phyloP scores from a whole-genome alignment of 331 rosid species.

The Saraca asoca region DNA sequence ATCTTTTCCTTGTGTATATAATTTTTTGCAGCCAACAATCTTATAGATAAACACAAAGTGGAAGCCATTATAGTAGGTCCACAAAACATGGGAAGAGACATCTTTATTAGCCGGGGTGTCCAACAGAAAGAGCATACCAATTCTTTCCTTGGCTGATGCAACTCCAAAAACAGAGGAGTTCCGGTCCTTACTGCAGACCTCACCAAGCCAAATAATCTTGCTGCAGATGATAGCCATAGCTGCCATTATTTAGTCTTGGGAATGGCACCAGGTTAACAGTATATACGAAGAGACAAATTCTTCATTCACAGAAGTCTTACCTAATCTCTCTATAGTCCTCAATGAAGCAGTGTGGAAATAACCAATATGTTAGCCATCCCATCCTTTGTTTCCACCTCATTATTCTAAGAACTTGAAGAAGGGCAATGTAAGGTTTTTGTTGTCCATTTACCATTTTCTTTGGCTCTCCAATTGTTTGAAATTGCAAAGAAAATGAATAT shows the following conservation, averaged over 20 bases:
- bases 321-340: conserved; percentile 33
- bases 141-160: conserved; percentile 37
- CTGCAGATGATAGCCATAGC: conserved; percentile 43
- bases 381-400: conserved; percentile 32
- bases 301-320: conserved; percentile 23
- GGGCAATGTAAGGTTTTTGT: conserved; percentile 40
- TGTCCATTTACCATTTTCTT: conserved; percentile 43
- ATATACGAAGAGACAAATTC: conserved; percentile 41
- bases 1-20: too few relatives aligned
- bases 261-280: conserved; percentile 39
- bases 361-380: conserved; percentile 38
- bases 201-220: conserved; percentile 24
- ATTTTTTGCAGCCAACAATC: conserved; percentile 37
- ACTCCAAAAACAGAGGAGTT: conserved; percentile 41
- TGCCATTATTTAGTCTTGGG: conserved; percentile 43
- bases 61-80: conserved; percentile 45
- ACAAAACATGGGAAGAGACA: conserved; percentile 42
- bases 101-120: conserved; percentile 40
- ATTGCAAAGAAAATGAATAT: conserved; percentile 42
- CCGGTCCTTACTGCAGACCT: conserved; percentile 43
- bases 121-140: conserved; percentile 27
- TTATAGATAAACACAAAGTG: conserved; percentile 28
- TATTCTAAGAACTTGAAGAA: conserved; percentile 33
- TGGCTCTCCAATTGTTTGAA: conserved; percentile 32
- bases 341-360: conserved; percentile 35